Evolutionary conservation across 148 eudicot genomes (phyloP), one percentile per base, ranked within the genome.

Genomic region (Arbutus unedo): DNA sequence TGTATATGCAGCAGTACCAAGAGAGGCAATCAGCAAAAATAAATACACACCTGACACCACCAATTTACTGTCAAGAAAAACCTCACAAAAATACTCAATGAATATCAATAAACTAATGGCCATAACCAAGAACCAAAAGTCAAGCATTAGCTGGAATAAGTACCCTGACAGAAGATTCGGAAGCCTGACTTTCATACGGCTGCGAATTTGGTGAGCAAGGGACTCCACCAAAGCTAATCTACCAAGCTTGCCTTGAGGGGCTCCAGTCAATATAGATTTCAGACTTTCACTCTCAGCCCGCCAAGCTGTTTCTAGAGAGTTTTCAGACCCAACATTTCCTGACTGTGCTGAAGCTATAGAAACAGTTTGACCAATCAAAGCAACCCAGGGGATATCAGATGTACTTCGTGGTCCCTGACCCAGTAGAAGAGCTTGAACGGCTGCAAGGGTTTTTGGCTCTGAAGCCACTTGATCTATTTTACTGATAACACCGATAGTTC

Each of bases 321-420:
- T 93, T 81, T 96, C 98, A 38, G 97, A 87, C 79, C 98, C 98
- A 86, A 89, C 89, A 82, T 78, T 91, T 81, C 98, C 98, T 15
- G 99, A 91, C 81, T 92, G 95, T 6, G 98, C 91, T 23, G 98
- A 92, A 62, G 99, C 97, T 82, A 96, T 94, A 60, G 99, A 87
- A 85, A 96, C 99, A 79, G 98, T 93, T 84, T 96, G 99, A 78
- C 99, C 99, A 85, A 96, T 96, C 87, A 96, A 91, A 44, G 95
- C 99, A 87, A 94, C 98, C 98, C 98, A 96, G 38, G 98, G 96
- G 68, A 96, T 93, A 80, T 96, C 99, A 79, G 93, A 85, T 74
- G 99, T 87, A 84, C 96, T 94, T 53, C 98, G 87, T 82, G 99
- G 99, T 64, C 99, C 99, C 88, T 94, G 97, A 79, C 93, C 92